Evolutionary conservation across 352 stramenopile species (phyloP), one percentile per base, ranked within the genome.

Genomic region (Phytophthora fragariaefolia): DNA sequence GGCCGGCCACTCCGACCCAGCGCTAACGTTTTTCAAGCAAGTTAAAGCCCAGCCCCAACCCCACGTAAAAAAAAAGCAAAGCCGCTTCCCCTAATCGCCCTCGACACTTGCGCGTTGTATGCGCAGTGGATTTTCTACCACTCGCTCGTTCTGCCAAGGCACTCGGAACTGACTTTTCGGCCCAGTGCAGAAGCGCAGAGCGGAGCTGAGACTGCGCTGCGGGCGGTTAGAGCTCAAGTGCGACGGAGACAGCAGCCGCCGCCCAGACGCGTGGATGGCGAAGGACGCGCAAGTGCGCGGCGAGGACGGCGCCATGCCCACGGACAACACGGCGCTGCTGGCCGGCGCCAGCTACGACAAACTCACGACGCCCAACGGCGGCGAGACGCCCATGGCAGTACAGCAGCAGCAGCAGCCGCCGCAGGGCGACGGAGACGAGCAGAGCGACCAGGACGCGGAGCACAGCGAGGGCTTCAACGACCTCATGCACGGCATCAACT

Each of bases 401-500:
- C 58, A 63, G 17, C 10, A 18, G 10, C 10, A 32, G 2, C n/a
- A 50, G 9, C 22, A 30, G 12, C 43, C 28, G 43, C 9, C 18
- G 20, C 43, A 47, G 6, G 53, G n/a, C n/a, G n/a, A n/a, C n/a
- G n/a, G n/a, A n/a, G n/a, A 54, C 13, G 26, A 15, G 8, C 22
- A 26, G 1, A 17, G 12, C 22, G 46, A 56, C n/a, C 51, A 38
- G 13, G 34, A 68, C 13, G 52, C 76, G 10, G 38, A 71, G 10
- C 51, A 82, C 8, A 62, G 54, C 15, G 82, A 86, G 28, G 62
- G 69, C 15, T 80, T 82, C 27, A 82, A 87, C 22, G 87, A 92
- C 48, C 70, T 96, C 22, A 93, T 94, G 85, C 87, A 96, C 74
- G 84, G 85, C 53, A 86, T 96, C 61, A 93, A 94, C 68, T 94